phyloP scores from a whole-genome alignment of 495 filamentous ascomycete genomes.

The Trichoderma virens region DNA sequence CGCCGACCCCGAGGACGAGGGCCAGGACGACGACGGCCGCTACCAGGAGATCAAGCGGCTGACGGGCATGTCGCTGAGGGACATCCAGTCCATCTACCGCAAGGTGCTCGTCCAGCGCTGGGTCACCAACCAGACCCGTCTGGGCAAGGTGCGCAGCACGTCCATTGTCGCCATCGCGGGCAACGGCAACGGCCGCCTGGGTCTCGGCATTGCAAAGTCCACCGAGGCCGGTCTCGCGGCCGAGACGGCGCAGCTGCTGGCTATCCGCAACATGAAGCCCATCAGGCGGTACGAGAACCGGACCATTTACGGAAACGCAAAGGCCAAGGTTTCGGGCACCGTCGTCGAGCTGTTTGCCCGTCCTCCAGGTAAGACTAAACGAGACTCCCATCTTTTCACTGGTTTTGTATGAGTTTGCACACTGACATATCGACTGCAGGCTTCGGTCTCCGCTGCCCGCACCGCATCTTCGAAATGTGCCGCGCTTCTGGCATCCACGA shows the following conservation, averaged over 20 bases:
- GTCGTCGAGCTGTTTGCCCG: slow-evolving; percentile 70
- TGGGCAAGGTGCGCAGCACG: slow-evolving; percentile 75
- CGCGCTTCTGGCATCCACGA: slow-evolving; percentile 76
- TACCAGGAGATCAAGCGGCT: slow-evolving; percentile 51
- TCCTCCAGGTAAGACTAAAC: slow-evolving; percentile 66
- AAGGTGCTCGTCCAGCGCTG: slow-evolving; percentile 62
- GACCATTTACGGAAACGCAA: slow-evolving; percentile 81
- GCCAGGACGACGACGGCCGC: slow-evolving; percentile 31
- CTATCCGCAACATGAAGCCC: slow-evolving; percentile 80
- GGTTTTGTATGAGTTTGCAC: not conserved
- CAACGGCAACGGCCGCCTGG: slow-evolving; percentile 75
- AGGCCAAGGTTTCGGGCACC: slow-evolving; percentile 76
- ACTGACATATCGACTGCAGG: slow-evolving; percentile 41
- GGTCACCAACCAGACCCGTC: slow-evolving; percentile 88
- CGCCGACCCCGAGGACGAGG: slow-evolving; percentile 34
- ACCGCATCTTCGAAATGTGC: slow-evolving; percentile 88
- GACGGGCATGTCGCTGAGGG: slow-evolving; percentile 54
- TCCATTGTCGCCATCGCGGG: slow-evolving; percentile 74
- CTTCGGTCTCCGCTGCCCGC: slow-evolving; percentile 84
- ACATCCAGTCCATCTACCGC: slow-evolving; percentile 47
- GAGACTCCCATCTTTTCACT: not conserved
- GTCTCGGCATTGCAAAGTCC: slow-evolving; percentile 83
- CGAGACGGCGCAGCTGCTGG: slow-evolving; percentile 60
- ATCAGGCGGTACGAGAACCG: slow-evolving; percentile 81
- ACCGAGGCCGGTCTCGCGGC: slow-evolving; percentile 57